A percentile compares a stretch with the other conserved stretches of the same genome.
phyloP scores from a whole-genome alignment of 2,329 filamentous ascomycete genomes.

The Thelonectria discophora region DNA sequence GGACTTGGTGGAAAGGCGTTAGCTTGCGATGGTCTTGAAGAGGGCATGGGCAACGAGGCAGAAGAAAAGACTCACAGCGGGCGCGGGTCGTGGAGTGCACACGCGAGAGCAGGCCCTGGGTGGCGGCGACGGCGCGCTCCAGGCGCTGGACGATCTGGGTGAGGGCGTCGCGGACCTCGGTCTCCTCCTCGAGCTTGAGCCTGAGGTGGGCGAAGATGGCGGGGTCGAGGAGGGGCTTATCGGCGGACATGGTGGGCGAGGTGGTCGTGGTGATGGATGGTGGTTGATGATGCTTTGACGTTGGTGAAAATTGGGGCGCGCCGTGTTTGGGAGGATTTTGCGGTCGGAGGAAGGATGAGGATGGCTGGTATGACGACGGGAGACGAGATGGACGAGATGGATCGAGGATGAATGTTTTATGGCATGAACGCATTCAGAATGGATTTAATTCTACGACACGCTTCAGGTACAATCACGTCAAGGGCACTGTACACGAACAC shows the following conservation, averaged over 20 bases:
- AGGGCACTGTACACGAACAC: no score
- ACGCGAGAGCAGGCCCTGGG: conserved; percentile 84
- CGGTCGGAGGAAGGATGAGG: neutral
- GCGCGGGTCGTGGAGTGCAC: conserved; percentile 85
- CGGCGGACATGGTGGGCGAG: conserved; percentile 43
- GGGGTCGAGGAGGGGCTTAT: conserved; percentile 67
- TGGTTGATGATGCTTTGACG: conserved; percentile 20
- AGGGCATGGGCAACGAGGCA: neutral
- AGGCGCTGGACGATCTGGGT: conserved; percentile 82
- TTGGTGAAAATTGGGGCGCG: conserved; percentile 18
- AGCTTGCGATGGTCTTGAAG: neutral
- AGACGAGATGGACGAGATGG: neutral
- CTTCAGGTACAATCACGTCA: no score
- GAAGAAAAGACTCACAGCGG: conserved; percentile 53
- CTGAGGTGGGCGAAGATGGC: conserved; percentile 89
- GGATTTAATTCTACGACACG: neutral
- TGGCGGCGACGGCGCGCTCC: conserved; percentile 82
- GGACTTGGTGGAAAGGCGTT: conserved; percentile 54
- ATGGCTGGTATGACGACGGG: neutral
- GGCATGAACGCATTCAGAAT: neutral
- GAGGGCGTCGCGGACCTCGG: conserved; percentile 81
- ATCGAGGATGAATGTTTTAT: neutral
- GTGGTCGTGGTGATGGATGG: conserved; percentile 11
- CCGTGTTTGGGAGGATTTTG: neutral
- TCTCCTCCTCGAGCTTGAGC: conserved; percentile 88